These are phyloP conservation scores for Rhynchosporium secalis DNA, from an alignment of 2,329 filamentous ascomycete species.

Conservation along the genomic window DNA sequence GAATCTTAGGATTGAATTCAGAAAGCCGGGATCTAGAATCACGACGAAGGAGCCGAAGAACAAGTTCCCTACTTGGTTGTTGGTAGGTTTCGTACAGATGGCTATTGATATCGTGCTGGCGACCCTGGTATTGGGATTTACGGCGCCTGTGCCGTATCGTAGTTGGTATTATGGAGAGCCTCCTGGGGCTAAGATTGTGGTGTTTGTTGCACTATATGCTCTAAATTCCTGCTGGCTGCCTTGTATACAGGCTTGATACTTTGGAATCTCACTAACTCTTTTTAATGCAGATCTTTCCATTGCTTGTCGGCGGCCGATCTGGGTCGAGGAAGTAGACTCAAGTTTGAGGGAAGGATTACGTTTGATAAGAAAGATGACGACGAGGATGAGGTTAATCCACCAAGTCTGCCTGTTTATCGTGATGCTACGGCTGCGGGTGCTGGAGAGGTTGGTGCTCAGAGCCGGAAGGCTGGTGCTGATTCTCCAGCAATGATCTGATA, in stretches of 20 bases:
- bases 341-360: neutral
- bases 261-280: neutral
- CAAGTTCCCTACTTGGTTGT: neutral
- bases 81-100: neutral
- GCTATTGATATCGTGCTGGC: neutral
- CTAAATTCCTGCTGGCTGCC: too few relatives aligned
- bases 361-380: constrained; percentile 6
- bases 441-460: neutral
- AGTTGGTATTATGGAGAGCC: neutral
- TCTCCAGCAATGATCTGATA: constrained; percentile 5
- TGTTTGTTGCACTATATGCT: constrained; percentile 3
- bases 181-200: neutral
- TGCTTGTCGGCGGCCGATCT: neutral
- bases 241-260: neutral
- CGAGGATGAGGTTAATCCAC: neutral
- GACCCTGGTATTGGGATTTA: neutral
- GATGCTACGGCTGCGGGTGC: constrained; percentile 1
- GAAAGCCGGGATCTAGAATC: neutral
- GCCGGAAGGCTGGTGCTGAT: constrained; percentile 2
- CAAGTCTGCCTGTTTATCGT: neutral
- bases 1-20: neutral
- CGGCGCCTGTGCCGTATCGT: neutral
- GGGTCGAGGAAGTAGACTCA: constrained; percentile 5
- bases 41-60: neutral
- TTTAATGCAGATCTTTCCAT: neutral